Percentiles rank a stretch among this genome's conserved stretches.
These are phyloP conservation scores for Arachis hypogaea DNA, from an alignment of 306 rosid species.

Conservation along the genomic window DNA sequence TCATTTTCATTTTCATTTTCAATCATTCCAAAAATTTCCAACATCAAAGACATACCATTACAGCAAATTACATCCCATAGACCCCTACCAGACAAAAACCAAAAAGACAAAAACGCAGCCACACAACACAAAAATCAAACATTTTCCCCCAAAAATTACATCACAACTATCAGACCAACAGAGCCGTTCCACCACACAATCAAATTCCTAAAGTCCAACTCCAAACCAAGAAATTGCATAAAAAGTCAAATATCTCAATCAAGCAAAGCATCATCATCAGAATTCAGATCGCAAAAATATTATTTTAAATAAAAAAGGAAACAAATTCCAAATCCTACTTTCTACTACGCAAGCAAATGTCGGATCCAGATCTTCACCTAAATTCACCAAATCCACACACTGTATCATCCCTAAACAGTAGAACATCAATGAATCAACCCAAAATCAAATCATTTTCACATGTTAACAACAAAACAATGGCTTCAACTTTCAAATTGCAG, in stretches of 20 bases:
- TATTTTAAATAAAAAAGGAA: background rate
- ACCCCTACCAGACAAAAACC: background rate
- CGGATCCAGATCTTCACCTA: constrained; percentile 53
- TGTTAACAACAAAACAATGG: background rate
- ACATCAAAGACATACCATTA: background rate
- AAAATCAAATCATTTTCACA: background rate
- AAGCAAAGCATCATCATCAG: constrained; percentile 21
- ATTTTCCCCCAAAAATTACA: background rate
- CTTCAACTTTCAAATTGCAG: background rate
- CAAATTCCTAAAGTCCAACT: background rate
- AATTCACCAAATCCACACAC: constrained; percentile 30
- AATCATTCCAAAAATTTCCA: background rate
- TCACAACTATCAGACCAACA: constrained; percentile 5
- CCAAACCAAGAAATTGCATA: constrained; percentile 7
- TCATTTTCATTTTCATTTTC: background rate
- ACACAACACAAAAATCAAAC: constrained; percentile 22
- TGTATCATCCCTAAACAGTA: background rate
- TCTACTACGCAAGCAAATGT: constrained; percentile 17
- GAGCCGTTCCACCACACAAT: background rate
- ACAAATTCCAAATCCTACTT: background rate
- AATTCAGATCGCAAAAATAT: constrained; percentile 21
- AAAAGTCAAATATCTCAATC: constrained; percentile 33
- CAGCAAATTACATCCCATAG: background rate
- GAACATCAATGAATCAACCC: too few relatives aligned
- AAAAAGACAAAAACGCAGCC: constrained; percentile 4